Percentiles rank a stretch among this genome's conserved stretches.
phyloP scores from a whole-genome alignment of 192 early-diverging fungal species.

The Coemansia sp. region DNA sequence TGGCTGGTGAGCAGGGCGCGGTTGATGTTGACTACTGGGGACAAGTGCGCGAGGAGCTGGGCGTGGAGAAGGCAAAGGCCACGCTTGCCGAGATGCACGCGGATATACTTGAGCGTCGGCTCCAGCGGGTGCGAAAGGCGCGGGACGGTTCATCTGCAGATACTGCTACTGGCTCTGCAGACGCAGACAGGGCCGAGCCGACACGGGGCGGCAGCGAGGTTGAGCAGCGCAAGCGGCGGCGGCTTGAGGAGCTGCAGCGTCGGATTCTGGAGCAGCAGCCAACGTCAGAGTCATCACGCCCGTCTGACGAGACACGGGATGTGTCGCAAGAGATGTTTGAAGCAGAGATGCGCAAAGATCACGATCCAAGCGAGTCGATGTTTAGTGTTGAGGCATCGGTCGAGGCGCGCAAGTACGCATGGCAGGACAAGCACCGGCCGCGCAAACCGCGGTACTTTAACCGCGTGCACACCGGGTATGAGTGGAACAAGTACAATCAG shows the following conservation, averaged over 20 bases:
- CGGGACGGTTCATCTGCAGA: constrained; percentile 31
- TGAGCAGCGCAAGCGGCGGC: constrained; percentile 53
- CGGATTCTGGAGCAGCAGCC: constrained; percentile 50
- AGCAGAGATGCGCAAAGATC: constrained; percentile 68
- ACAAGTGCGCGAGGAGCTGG: constrained; percentile 65
- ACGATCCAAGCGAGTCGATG: constrained; percentile 75
- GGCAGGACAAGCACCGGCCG: constrained; percentile 94
- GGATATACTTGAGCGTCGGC: constrained; percentile 65
- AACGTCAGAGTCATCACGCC: background rate
- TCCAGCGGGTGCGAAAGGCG: constrained; percentile 65
- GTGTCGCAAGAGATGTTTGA: constrained; percentile 56
- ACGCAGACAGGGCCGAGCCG: constrained; percentile 10
- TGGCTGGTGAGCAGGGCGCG: constrained; percentile 57
- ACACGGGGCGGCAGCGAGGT: constrained; percentile 33
- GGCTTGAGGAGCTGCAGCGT: constrained; percentile 45
- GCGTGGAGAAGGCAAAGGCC: constrained; percentile 77
- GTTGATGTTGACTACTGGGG: constrained; percentile 98
- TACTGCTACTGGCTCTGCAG: background rate
- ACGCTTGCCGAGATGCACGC: constrained; percentile 73
- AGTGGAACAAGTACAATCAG: constrained; percentile 99
- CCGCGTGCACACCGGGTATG: constrained; percentile 95
- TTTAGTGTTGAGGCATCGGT: constrained; percentile 77
- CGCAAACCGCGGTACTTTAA: constrained; percentile 96
- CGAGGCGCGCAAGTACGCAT: constrained; percentile 60
- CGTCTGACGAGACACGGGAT: constrained; percentile 4